Evolutionary conservation across 768 basidiomycete genomes (phyloP).

Genomic region (Botryobasidium botryosum): DNA sequence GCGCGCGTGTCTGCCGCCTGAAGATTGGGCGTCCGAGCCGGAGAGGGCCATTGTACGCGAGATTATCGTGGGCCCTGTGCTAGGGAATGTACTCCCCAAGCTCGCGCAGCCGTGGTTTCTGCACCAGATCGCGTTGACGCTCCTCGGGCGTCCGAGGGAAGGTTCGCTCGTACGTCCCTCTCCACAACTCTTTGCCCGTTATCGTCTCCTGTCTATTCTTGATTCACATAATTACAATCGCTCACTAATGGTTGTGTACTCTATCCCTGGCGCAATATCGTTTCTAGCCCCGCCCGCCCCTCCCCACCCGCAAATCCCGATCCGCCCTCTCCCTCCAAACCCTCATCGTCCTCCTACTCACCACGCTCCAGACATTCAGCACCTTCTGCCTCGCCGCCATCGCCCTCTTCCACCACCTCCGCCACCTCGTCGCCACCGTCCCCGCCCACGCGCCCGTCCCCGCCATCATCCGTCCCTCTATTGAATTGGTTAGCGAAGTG

Average conservation of each 20-base stretch:
- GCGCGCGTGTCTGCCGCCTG: constrained; percentile 48
- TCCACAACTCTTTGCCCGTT: too few species aligned
- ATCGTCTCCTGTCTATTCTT: too few species aligned
- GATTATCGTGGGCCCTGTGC: constrained; percentile 58
- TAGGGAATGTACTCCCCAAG: constrained; percentile 36
- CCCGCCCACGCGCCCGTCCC: constrained; percentile 18
- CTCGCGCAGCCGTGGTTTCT: constrained; percentile 86
- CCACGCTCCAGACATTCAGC: constrained; percentile 55
- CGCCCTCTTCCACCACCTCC: constrained; percentile 49
- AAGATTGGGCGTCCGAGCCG: constrained; percentile 61
- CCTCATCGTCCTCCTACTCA: constrained; percentile 52
- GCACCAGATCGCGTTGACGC: constrained; percentile 28
- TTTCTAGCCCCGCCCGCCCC: constrained; percentile 14
- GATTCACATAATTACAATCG: too few species aligned
- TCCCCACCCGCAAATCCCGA: constrained; percentile 17
- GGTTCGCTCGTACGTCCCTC: not conserved
- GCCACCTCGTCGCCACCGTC: constrained; percentile 43
- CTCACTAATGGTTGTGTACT: too few species aligned
- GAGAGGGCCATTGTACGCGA: constrained; percentile 79
- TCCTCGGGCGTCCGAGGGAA: constrained; percentile 45
- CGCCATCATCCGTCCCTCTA: constrained; percentile 22
- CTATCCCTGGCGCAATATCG: too few species aligned
- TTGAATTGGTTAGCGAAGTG: constrained; percentile 27
- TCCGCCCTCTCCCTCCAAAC: constrained; percentile 31
- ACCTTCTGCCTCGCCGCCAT: constrained; percentile 35